Conservation (phyloP, 2,329 filamentous ascomycete genomes). For the Xylariaceae sp. region DNA sequence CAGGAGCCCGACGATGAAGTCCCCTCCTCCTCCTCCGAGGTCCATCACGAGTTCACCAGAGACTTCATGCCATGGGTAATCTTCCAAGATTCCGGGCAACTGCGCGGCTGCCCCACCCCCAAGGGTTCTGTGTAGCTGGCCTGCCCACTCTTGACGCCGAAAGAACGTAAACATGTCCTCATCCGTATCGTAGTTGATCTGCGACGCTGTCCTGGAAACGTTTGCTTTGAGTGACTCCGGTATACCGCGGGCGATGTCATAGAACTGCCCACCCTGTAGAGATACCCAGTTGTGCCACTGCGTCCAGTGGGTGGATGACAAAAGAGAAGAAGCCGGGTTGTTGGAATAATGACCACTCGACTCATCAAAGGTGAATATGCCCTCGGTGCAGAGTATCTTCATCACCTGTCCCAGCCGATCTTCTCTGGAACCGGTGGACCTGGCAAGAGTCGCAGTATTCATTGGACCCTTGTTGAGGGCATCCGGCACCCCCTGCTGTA, state of each 20-base stretch:
- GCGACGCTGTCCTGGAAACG: slow-evolving; percentile 29
- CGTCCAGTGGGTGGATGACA: slow-evolving; percentile 36
- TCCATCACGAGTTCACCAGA: slow-evolving; percentile 31
- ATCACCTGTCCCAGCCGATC: slow-evolving; percentile 32
- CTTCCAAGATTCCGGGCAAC: slow-evolving; percentile 35
- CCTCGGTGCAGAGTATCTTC: slow-evolving; percentile 29
- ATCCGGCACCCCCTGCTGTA: slow-evolving; percentile 30
- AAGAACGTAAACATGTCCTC: slow-evolving; percentile 37
- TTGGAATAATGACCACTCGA: slow-evolving; percentile 29
- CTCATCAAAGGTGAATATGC: slow-evolving; percentile 31
- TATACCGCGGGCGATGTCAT: slow-evolving; percentile 38
- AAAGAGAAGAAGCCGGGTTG: slow-evolving; percentile 31
- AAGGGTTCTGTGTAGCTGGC: slow-evolving; percentile 33
- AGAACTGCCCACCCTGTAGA: slow-evolving; percentile 40
- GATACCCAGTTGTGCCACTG: slow-evolving; percentile 40
- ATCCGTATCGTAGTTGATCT: slow-evolving; percentile 38
- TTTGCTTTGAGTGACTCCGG: slow-evolving; percentile 26
- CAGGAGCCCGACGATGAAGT: slow-evolving; percentile 32
- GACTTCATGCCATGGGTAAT: slow-evolving; percentile 39
- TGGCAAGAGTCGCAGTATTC: slow-evolving; percentile 19
- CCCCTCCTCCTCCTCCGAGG: slow-evolving; percentile 37
- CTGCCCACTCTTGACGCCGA: slow-evolving; percentile 28
- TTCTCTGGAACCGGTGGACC: slow-evolving; percentile 11
- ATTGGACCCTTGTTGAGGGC: slow-evolving; percentile 21
- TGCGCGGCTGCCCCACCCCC: slow-evolving; percentile 33